Percentiles rank a stretch among this genome's conserved stretches.
phyloP scores from a whole-genome alignment of 345 rosid species.

The Rhizophora mangle region DNA sequence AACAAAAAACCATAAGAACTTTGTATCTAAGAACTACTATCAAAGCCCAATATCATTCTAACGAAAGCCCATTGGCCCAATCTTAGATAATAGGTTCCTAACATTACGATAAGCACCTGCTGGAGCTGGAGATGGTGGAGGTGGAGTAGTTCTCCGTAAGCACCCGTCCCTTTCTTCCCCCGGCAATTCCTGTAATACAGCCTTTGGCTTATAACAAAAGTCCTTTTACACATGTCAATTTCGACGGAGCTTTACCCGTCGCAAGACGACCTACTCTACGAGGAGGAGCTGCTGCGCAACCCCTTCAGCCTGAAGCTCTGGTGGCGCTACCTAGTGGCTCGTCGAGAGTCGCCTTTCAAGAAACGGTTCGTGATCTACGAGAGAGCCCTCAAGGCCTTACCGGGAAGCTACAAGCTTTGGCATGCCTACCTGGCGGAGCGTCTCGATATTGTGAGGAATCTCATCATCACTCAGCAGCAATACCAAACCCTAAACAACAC shows the following conservation, averaged over 20 bases:
- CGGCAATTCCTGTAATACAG: too few species aligned
- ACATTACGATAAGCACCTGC: too few species aligned
- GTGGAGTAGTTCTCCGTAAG: too few species aligned
- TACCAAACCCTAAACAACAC: constrained; percentile 80
- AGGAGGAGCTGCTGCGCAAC: constrained; percentile 83
- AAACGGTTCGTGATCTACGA: constrained; percentile 78
- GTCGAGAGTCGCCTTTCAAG: constrained; percentile 61
- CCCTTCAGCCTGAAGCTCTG: constrained; percentile 82
- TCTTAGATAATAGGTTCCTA: too few species aligned
- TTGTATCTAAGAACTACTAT: too few species aligned
- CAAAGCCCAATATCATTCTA: too few species aligned
- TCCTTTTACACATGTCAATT: constrained; percentile 40
- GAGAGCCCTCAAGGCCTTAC: constrained; percentile 78
- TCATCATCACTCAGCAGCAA: constrained; percentile 62
- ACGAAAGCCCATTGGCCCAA: too few species aligned
- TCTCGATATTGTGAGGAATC: constrained; percentile 63
- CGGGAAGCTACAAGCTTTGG: constrained; percentile 93
- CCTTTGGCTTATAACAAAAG: too few species aligned
- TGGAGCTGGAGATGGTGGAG: too few species aligned
- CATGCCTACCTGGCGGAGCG: constrained; percentile 78
- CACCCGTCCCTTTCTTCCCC: too few species aligned
- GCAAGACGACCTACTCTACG: constrained; percentile 72
- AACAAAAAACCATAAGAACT: too few species aligned
- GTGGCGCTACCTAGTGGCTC: constrained; percentile 89
- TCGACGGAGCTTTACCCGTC: constrained; percentile 82